A percentile compares a stretch with the other conserved stretches of the same genome.
These are phyloP conservation scores for Xylaria arbuscula DNA, from an alignment of 2,329 filamentous ascomycete species.

Conservation along the genomic window DNA sequence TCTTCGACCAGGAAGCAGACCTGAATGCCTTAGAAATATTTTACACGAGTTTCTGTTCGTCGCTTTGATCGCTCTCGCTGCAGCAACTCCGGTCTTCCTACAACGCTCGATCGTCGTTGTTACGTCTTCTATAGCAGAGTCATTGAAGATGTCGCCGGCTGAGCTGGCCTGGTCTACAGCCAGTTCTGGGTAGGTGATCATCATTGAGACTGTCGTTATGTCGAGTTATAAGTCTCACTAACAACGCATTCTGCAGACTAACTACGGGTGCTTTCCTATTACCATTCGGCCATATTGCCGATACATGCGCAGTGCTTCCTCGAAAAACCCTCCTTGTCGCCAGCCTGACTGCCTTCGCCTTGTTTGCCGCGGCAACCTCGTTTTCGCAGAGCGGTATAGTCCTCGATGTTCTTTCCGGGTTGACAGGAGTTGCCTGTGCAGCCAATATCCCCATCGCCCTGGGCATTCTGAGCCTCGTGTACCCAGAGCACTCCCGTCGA, in stretches of 20 bases:
- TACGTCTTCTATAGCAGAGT: slow-evolving; percentile 44
- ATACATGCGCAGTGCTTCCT: slow-evolving; percentile 45
- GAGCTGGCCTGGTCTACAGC: slow-evolving; percentile 50
- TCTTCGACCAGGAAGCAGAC: slow-evolving; percentile 44
- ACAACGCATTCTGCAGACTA: slow-evolving; percentile 36
- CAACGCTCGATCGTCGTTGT: slow-evolving; percentile 50
- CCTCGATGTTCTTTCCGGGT: slow-evolving; percentile 48
- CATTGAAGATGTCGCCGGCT: slow-evolving; percentile 47
- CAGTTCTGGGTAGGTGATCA: slow-evolving; percentile 48
- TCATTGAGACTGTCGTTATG: background rate
- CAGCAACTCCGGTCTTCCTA: slow-evolving; percentile 49
- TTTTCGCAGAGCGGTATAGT: slow-evolving; percentile 47
- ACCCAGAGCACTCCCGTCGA: slow-evolving; percentile 48
- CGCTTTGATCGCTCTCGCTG: slow-evolving; percentile 47
- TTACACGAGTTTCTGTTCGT: slow-evolving; percentile 48
- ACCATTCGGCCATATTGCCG: slow-evolving; percentile 49
- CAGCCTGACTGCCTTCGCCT: slow-evolving; percentile 47
- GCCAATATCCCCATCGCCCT: slow-evolving; percentile 50
- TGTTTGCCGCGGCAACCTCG: slow-evolving; percentile 46
- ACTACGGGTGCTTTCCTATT: slow-evolving; percentile 50
- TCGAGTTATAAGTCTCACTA: background rate
- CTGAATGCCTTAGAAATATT: slow-evolving; percentile 45
- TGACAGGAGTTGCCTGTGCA: slow-evolving; percentile 50
- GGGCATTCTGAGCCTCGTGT: slow-evolving; percentile 49
- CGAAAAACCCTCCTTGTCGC: slow-evolving; percentile 48